Evolutionary conservation across 2,329 filamentous ascomycete genomes (phyloP).

Genomic region (Ceratocystis smalleyi): DNA sequence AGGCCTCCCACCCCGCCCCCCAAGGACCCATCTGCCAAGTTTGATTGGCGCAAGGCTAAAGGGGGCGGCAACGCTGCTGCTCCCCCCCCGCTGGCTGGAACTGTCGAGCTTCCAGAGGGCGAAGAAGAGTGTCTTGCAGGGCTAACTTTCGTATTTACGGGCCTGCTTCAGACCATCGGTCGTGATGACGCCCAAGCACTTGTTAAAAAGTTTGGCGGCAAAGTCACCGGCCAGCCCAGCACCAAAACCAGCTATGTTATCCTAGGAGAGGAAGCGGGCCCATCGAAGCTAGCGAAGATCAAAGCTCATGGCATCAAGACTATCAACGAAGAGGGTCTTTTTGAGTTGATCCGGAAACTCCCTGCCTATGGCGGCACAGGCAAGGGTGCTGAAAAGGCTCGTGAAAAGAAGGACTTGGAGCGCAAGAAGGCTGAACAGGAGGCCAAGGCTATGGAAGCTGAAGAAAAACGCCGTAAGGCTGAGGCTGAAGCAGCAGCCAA

Average conservation of each 20-base stretch:
- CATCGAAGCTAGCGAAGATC: slow-evolving; percentile 83
- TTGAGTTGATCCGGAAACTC: slow-evolving; percentile 64
- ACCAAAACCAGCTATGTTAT: slow-evolving; percentile 91
- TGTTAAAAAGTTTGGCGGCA: slow-evolving; percentile 88
- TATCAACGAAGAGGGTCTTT: slow-evolving; percentile 85
- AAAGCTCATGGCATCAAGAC: slow-evolving; percentile 66
- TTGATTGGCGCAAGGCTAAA: slow-evolving; percentile 55
- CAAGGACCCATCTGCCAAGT: slow-evolving; percentile 55
- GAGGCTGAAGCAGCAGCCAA: slow-evolving; percentile 39
- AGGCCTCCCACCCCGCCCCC: slow-evolving; percentile 70
- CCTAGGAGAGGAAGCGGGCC: slow-evolving; percentile 77
- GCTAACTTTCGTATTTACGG: slow-evolving; percentile 88
- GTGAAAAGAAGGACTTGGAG: slow-evolving; percentile 72
- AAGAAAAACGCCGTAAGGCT: slow-evolving; percentile 48
- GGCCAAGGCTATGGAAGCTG: slow-evolving; percentile 69
- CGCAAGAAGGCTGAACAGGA: slow-evolving; percentile 67
- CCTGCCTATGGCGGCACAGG: slow-evolving; percentile 78
- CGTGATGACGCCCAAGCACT: slow-evolving; percentile 73
- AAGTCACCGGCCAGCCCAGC: slow-evolving; percentile 71
- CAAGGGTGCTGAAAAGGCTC: slow-evolving; percentile 71
- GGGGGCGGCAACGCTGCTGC: slow-evolving; percentile 44
- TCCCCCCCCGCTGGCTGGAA: slow-evolving; percentile 46
- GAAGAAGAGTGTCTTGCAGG: slow-evolving; percentile 81
- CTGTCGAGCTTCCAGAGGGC: slow-evolving; percentile 62
- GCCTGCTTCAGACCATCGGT: slow-evolving; percentile 62